A percentile compares a stretch with the other conserved stretches of the same genome.
These are phyloP conservation scores for Aegilops sharonensis DNA, from an alignment of 176 grass and related monocot genomes.

Conservation along the genomic window DNA sequence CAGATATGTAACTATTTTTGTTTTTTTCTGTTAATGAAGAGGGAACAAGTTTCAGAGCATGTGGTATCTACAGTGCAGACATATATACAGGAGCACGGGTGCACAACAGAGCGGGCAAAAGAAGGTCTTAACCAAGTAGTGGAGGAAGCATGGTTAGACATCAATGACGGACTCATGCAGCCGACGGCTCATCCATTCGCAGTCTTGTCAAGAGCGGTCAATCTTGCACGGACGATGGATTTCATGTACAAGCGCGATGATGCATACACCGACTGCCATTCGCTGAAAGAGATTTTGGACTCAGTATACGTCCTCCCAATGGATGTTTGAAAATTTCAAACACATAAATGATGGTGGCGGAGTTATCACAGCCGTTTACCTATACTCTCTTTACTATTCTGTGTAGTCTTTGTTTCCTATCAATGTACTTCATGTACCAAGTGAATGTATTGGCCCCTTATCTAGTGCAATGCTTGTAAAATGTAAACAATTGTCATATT, in stretches of 20 bases:
- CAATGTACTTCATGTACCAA: too few relatives aligned
- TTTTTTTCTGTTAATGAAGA: not conserved
- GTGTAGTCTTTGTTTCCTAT: too few relatives aligned
- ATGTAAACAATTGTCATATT: too few relatives aligned
- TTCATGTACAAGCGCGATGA: not conserved
- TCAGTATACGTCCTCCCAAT: not conserved
- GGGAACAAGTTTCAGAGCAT: constrained; percentile 10
- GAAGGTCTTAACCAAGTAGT: not conserved
- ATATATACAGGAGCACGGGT: not conserved
- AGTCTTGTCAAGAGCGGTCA: not conserved
- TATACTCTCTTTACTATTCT: too few relatives aligned
- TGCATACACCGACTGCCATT: not conserved
- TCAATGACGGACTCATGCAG: not conserved
- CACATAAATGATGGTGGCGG: too few relatives aligned
- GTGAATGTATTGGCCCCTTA: too few relatives aligned
- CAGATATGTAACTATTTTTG: not conserved
- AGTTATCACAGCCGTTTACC: too few relatives aligned
- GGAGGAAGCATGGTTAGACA: constrained; percentile 16
- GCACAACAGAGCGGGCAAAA: not conserved
- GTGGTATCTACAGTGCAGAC: constrained; percentile 23
- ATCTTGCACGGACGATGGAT: not conserved
- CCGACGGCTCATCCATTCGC: not conserved
- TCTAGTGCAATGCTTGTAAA: too few relatives aligned
- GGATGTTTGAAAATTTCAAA: not conserved
- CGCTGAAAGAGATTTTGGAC: not conserved